Conservation (phyloP, 306 rosid genomes). For the Acacia crassicarpa region DNA sequence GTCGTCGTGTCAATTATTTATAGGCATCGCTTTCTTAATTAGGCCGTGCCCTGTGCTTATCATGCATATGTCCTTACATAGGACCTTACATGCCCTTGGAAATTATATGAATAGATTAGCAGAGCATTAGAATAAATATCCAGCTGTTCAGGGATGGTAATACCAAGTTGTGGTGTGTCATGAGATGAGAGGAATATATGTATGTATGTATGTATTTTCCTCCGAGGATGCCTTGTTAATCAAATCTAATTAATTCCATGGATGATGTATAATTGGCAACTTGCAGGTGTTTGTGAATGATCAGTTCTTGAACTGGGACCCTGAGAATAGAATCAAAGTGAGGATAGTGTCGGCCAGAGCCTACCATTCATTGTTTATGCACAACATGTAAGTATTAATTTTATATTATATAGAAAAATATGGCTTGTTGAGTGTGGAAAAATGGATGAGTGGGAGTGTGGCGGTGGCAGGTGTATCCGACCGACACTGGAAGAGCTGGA, state of each 20-base stretch:
- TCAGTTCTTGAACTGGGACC: slow-evolving; percentile 93
- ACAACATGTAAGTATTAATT: slow-evolving; percentile 75
- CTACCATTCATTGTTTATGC: slow-evolving; percentile 93
- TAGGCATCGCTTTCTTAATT: not conserved
- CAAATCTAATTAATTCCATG: not conserved
- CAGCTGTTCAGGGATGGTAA: not conserved
- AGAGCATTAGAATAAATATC: not conserved
- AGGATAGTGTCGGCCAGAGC: slow-evolving; percentile 94
- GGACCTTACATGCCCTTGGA: not conserved
- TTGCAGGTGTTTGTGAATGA: slow-evolving; percentile 87
- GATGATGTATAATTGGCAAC: not conserved
- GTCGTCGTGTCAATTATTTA: not conserved
- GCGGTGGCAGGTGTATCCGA: slow-evolving; percentile 78
- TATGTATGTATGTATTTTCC: not conserved
- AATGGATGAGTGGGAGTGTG: slow-evolving; percentile 11
- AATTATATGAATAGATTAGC: not conserved
- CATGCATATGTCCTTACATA: not conserved
- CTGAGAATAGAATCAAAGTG: slow-evolving; percentile 78
- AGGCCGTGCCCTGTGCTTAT: not conserved
- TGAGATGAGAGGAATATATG: not conserved
- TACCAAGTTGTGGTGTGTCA: not conserved
- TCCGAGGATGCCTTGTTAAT: not conserved
- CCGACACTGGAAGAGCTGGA: slow-evolving; percentile 77
- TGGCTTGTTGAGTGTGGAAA: not conserved
- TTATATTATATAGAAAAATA: too few relatives aligned